Evolutionary conservation across 148 eudicot genomes (phyloP).

Genomic region (Dysphania ambrosioides): DNA sequence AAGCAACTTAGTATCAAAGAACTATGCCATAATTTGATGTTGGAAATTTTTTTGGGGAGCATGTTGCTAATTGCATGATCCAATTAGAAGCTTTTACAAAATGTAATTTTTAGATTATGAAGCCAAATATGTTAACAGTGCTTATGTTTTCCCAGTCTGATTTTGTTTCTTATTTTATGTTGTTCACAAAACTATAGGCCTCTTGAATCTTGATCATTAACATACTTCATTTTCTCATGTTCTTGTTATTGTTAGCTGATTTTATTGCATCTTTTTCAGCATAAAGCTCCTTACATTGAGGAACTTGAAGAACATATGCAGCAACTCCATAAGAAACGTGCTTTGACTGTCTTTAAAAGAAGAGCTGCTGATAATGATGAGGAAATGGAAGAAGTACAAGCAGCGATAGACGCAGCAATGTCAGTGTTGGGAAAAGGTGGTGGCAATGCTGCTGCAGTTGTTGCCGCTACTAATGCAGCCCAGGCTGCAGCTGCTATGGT

Average conservation of each 20-base stretch:
- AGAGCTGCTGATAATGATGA: constrained; percentile 79
- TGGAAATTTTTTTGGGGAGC: not conserved
- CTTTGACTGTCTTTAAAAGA: constrained; percentile 61
- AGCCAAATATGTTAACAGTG: not conserved
- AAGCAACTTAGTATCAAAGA: no score
- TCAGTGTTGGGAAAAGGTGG: constrained; percentile 57
- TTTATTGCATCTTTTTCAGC: constrained; percentile 40
- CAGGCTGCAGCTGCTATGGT: constrained; percentile 58
- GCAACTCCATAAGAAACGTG: constrained; percentile 80
- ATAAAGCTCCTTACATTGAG: constrained; percentile 92
- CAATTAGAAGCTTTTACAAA: not conserved
- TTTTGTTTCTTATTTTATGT: not conserved
- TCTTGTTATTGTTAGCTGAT: constrained; percentile 6
- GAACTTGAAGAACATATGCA: constrained; percentile 95
- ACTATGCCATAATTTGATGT: not conserved
- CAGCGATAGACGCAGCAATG: constrained; percentile 74
- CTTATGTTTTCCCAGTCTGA: not conserved
- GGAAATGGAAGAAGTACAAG: constrained; percentile 79
- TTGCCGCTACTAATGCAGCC: constrained; percentile 72
- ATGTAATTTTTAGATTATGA: not conserved
- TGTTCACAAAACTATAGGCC: not conserved
- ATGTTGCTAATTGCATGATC: not conserved
- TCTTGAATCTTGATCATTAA: not conserved
- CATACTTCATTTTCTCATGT: not conserved
- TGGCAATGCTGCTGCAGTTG: constrained; percentile 35